Base-by-base conservation (phyloP, 1,284 basidiomycete species). In the Austroboletus rostrupii region DNA sequence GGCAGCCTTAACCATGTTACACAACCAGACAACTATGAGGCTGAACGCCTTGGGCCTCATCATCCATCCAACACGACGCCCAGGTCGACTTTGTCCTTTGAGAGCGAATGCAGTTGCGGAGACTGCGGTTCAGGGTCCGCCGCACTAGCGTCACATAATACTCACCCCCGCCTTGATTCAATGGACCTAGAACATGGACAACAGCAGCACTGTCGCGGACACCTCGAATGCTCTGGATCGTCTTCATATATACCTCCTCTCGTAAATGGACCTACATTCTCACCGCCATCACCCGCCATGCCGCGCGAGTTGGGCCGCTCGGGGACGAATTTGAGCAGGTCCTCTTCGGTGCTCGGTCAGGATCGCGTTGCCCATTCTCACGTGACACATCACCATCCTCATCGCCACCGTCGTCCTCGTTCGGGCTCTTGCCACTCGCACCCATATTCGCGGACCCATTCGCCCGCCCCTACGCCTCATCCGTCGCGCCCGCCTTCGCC, bases 41-140 rank as follows among this genome's bases (percentile, higher is more conserved):
- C 13, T 33, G 37, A 39, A 19, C 3, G 28, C 17, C 7, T 42
- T 23, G 42, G 65, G 60, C 39, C 23, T 7, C 23, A 68, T 61
- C 39, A 28, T 5, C 14, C 4, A 5, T 11, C 10, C 8, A 3
- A 71, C 74, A 8, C 61, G 23, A 26, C 33, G 2, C n/a, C 41
- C 3, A 42, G n/a, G 13, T 37, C 70, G 2, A 62, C 66, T 32
- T 73, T 73, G 5, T 55, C 58, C 7, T 66, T 61, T 6, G 74
- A 71, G 33, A 62, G 64, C 32, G 69, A 62, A 12, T 67, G 70
- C 17, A 36, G 35, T 5, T 36, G 17, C n/a, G 17, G 32, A 14
- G 6, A 17, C n/a, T n/a, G 35, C 35, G 35, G 17, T 8, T 9
- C 17, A 2, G 17, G n/a, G n/a, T 37, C 16, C 37, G 19, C 37